Evolutionary conservation across 257 asterid species (phyloP).

Genomic region (Solanum virginianum): DNA sequence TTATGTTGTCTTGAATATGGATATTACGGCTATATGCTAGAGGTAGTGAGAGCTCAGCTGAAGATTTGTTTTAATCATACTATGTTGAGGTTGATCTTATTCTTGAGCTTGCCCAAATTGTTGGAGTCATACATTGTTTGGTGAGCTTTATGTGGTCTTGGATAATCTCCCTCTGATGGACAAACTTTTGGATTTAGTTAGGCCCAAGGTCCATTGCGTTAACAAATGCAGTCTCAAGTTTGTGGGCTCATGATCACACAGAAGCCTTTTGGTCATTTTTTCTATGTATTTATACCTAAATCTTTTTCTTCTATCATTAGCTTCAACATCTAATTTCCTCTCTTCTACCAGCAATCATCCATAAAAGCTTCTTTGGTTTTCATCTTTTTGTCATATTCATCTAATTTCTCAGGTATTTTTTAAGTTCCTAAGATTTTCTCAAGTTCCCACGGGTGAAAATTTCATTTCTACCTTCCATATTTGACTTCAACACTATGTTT

Average conservation of each 20-base stretch:
- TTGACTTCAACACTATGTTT: not conserved
- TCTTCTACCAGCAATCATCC: not conserved
- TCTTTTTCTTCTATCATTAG: not conserved
- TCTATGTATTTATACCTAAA: not conserved
- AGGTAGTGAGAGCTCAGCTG: not conserved
- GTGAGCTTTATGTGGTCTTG: not conserved
- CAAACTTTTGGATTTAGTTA: no score
- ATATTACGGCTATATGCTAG: not conserved
- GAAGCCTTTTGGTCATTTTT: not conserved
- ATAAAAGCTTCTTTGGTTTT: not conserved
- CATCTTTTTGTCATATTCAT: not conserved
- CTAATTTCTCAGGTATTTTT: not conserved
- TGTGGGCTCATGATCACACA: not conserved
- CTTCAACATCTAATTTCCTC: not conserved
- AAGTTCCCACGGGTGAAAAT: not conserved
- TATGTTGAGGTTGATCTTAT: not conserved
- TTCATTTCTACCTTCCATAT: not conserved
- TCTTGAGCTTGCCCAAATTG: no score
- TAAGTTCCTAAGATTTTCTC: no score
- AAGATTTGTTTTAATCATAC: conserved; percentile 6
- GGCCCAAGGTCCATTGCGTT: not conserved
- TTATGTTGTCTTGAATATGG: not conserved
- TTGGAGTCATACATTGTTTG: no score
- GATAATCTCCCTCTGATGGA: not conserved
- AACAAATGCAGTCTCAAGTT: not conserved